Evolutionary conservation across 2,329 filamentous ascomycete species (phyloP), one percentile per base, ranked within the genome.

Genomic region (Talaromyces funiculosus): DNA sequence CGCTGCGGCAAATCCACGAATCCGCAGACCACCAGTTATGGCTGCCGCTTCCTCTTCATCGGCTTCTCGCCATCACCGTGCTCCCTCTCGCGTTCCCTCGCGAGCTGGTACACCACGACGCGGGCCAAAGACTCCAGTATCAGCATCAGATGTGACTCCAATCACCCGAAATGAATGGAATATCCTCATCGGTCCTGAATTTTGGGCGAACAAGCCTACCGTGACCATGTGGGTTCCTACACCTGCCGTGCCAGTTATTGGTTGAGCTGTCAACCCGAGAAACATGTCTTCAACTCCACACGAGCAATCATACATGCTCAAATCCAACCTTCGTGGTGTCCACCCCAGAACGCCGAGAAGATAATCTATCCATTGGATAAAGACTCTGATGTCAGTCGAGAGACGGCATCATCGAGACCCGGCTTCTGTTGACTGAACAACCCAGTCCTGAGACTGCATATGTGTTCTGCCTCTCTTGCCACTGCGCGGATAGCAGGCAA

Each of bases 91-190:
- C 18, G 56, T 26, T 8, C 53, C 60, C 24, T 62, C 57, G 7
- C 58, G 61, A 24, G 49, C 61, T 18, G 58, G 49, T 5, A 63
- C 61, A 22, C 63, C 66, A 14, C 67, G 66, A 43, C 69, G 69
- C 7, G 73, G 71, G 0, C 73, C 75, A 3, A 75, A 74, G 62
- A 77, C 75, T 1, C 75, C 75, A 3, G 63, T 75, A 53, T 75
- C 73, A 4, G 75, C 75, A 0, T 77, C 75, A 2, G 75, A 77
- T 64, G 75, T 77, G 16, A 77, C 75, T 1, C 75, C 75, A 1
- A 76, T 77, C 58, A 77, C 75, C 2, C 66, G 71, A 14, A 75
- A 72, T 38, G 75, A 77, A 62, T 77, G 75, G 75, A 76, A 77
- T 56, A 67, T 77, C 29, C 66, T 77, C 20, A 66, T 74, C 20